phyloP scores from a whole-genome alignment of 148 eudicot species.

The Vaccinium macrocarpon region DNA sequence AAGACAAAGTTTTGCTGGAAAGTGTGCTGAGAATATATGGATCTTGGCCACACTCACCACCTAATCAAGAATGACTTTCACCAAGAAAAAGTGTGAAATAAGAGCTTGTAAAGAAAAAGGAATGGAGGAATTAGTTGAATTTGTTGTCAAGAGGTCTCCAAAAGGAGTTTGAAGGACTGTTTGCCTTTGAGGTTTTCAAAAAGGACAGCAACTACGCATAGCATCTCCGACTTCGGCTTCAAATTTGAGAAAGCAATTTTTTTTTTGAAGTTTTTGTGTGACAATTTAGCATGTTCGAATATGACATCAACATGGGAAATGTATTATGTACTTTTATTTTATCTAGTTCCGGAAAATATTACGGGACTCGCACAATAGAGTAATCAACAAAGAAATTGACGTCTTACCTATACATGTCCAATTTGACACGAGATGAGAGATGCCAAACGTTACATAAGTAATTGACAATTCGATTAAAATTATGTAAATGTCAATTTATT shows the following conservation, averaged over 20 bases:
- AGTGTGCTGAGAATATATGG: not conserved
- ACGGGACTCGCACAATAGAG: not conserved
- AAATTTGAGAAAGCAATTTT: not conserved
- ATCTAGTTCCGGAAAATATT: not conserved
- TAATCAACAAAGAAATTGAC: no score
- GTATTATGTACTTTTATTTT: no score
- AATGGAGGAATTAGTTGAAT: not conserved
- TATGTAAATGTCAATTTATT: not conserved
- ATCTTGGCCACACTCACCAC: not conserved
- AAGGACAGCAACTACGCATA: not conserved
- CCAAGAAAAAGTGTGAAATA: not conserved
- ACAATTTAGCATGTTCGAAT: not conserved
- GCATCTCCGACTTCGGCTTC: not conserved
- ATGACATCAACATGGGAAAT: not conserved
- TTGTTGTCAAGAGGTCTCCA: not conserved
- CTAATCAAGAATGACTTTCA: not conserved
- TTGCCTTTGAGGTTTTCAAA: constrained; percentile 8
- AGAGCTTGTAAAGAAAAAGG: not conserved
- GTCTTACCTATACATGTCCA: no score
- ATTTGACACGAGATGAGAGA: not conserved
- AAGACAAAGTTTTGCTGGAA: not conserved
- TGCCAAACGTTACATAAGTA: not conserved
- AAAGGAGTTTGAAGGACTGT: not conserved
- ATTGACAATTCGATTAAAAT: not conserved
- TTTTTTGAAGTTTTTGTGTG: not conserved